Conservation (phyloP, 225 moss, liverwort and hornwort genomes). For the Thuidium tamariscinum region DNA sequence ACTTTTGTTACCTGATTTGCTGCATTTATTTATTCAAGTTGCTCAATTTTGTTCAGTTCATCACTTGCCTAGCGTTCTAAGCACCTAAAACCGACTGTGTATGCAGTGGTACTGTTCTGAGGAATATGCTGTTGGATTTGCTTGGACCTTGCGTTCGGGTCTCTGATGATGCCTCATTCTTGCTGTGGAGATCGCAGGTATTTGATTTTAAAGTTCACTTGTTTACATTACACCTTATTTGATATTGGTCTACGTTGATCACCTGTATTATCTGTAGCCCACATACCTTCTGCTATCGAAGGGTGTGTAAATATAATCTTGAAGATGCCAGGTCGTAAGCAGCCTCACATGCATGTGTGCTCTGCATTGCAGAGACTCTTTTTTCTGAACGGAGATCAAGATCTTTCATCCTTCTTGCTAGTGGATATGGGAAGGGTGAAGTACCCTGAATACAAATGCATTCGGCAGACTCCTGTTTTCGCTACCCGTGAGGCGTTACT, state of each 20-base stretch:
- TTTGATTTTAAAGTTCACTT: background rate
- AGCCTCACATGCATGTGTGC: background rate
- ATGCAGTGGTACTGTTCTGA: conserved; percentile 34
- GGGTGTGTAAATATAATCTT: background rate
- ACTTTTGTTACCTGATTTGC: background rate
- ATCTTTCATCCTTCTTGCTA: conserved; percentile 79
- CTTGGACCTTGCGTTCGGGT: conserved; percentile 59
- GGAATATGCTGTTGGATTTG: conserved; percentile 36
- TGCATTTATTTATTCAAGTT: background rate
- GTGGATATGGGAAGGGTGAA: conserved; percentile 90
- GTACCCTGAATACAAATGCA: conserved; percentile 73
- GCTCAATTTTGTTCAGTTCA: background rate
- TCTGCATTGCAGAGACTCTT: conserved; percentile 73
- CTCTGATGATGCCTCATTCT: conserved; percentile 66
- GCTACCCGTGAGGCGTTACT: conserved; percentile 48
- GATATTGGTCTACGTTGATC: background rate
- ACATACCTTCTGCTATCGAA: background rate
- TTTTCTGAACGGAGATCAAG: conserved; percentile 81
- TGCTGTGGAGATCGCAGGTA: conserved; percentile 94
- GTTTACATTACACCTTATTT: background rate
- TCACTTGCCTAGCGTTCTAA: background rate
- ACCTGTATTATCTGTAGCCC: background rate
- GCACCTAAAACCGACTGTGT: background rate
- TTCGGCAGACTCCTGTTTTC: conserved; percentile 60
- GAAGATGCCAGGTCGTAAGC: background rate